phyloP scores from a whole-genome alignment of 768 basidiomycete species.

The Pisolithus orientalis region DNA sequence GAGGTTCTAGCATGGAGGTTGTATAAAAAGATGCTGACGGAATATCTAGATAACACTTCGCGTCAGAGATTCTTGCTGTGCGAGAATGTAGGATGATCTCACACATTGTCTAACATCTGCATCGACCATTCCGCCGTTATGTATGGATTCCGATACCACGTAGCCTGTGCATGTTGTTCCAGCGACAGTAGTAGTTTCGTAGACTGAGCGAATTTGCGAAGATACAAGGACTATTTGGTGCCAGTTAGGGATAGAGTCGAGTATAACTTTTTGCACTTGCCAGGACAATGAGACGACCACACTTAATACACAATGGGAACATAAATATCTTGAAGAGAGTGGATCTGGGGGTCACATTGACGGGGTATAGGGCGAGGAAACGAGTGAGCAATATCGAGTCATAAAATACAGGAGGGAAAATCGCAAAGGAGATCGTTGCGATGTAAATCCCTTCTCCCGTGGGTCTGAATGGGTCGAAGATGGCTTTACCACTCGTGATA shows the following conservation, averaged over 20 bases:
- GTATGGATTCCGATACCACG: conserved; percentile 7
- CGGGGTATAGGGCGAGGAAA: conserved; percentile 31
- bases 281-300: conserved; percentile 22
- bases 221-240: conserved; percentile 1
- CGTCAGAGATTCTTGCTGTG: background rate
- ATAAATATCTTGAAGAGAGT: conserved; percentile 19
- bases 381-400: conserved; percentile 34
- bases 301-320: conserved; percentile 26
- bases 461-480: conserved; percentile 13
- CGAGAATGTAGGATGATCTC: conserved; percentile 5
- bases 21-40: conserved; percentile 23
- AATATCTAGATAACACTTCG: conserved; percentile 11
- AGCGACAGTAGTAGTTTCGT: background rate
- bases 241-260: background rate
- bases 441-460: conserved; percentile 12
- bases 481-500: background rate
- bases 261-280: background rate
- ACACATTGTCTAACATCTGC: conserved; percentile 31
- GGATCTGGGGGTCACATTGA: conserved; percentile 8
- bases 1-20: conserved; percentile 10
- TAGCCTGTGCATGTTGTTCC: background rate
- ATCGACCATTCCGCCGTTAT: conserved; percentile 27
- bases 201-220: conserved; percentile 1
- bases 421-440: conserved; percentile 17
- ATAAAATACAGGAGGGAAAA: conserved; percentile 28